phyloP scores from a whole-genome alignment of 176 grass and related monocot species.

The Rhipidocladum racemiflorum region DNA sequence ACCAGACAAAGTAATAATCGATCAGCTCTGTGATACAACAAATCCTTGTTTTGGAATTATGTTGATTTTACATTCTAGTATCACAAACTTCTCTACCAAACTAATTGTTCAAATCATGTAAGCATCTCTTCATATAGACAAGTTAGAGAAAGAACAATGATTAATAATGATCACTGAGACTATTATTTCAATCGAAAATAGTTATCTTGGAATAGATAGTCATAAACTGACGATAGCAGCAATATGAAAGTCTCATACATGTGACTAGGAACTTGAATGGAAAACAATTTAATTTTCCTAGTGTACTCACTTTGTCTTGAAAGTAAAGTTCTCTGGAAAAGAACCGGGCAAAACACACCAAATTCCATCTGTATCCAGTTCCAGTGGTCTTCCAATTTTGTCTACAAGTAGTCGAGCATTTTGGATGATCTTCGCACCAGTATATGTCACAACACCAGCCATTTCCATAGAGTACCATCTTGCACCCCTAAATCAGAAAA shows the following conservation, averaged over 20 bases:
- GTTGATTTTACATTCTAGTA: neutral
- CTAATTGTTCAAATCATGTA: neutral
- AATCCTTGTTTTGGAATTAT: neutral
- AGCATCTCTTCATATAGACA: neutral
- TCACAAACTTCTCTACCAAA: neutral
- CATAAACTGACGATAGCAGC: conserved; percentile 5
- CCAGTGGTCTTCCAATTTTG: conserved; percentile 93
- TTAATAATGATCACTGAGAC: neutral
- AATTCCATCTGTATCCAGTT: conserved; percentile 97
- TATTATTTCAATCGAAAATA: conserved; percentile 21
- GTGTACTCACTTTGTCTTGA: conserved; percentile 72
- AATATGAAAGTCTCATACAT: neutral
- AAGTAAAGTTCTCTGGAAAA: conserved; percentile 96
- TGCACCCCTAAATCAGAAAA: conserved; percentile 73
- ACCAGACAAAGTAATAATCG: neutral
- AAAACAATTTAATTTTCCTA: neutral
- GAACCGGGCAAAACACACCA: conserved; percentile 97
- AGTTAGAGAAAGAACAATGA: neutral
- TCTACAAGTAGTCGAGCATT: conserved; percentile 92
- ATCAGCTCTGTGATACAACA: neutral
- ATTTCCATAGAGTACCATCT: conserved; percentile 99
- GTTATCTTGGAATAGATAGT: neutral
- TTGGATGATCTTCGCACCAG: conserved; percentile 97
- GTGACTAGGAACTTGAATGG: neutral
- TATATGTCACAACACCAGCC: conserved; percentile 99